Percentiles rank a stretch among this genome's conserved stretches.
These are phyloP conservation scores for Prunella vulgaris DNA, from an alignment of 257 asterid species.

Conservation along the genomic window DNA sequence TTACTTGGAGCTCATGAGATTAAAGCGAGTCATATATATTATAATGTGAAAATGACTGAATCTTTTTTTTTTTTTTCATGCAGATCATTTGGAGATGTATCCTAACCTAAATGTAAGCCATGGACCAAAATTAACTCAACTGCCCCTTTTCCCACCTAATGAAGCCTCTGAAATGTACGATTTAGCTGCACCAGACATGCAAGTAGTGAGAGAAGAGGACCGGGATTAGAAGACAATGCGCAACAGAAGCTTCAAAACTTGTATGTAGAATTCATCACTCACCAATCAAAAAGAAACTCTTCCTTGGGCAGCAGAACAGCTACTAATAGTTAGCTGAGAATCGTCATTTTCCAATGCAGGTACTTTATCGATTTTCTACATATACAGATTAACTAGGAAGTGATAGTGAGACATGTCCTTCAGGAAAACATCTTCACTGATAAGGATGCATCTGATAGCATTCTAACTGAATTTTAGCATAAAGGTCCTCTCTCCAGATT, in stretches of 20 bases:
- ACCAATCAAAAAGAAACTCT: conserved; percentile 31
- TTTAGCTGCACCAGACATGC: conserved; percentile 25
- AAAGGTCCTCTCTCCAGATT: not conserved
- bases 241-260: conserved; percentile 3
- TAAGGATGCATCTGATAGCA: conserved; percentile 7
- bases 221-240: not conserved
- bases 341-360: conserved; percentile 16
- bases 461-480: not conserved
- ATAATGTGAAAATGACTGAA: not conserved
- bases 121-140: conserved; percentile 17
- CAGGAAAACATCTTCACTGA: conserved; percentile 5
- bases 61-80: not conserved
- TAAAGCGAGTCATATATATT: not conserved
- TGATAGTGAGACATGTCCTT: conserved; percentile 11
- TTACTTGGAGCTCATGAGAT: not conserved
- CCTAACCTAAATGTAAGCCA: conserved; percentile 20
- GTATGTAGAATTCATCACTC: conserved; percentile 7
- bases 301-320: conserved; percentile 21
- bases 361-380: conserved; percentile 14
- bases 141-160: conserved; percentile 2
- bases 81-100: not conserved
- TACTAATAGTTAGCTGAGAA: conserved; percentile 4
- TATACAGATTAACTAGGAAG: conserved; percentile 18
- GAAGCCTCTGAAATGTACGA: conserved; percentile 30
- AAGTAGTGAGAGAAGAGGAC: not conserved